phyloP scores from a whole-genome alignment of 2,329 filamentous ascomycete species.

The Ascochyta koolunga region DNA sequence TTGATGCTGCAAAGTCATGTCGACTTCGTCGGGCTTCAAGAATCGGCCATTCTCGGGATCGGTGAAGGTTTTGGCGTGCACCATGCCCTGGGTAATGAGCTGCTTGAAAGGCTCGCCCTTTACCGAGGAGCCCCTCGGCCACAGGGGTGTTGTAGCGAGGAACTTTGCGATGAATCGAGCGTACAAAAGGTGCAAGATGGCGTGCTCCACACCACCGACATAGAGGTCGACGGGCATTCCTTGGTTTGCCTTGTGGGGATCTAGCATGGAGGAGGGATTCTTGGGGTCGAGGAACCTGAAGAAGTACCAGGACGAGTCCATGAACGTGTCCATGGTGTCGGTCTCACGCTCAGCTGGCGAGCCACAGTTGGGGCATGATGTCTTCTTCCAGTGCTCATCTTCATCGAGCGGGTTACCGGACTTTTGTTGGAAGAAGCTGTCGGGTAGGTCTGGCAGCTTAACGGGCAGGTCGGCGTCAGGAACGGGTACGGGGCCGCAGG shows the following conservation, averaged over 20 bases:
- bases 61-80: constrained; percentile 82
- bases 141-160: constrained; percentile 63
- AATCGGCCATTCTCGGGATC: constrained; percentile 78
- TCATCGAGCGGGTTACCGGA: constrained; percentile 78
- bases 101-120: constrained; percentile 77
- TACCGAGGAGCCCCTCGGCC: constrained; percentile 43
- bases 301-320: constrained; percentile 95
- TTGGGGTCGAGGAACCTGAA: constrained; percentile 77
- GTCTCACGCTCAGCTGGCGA: constrained; percentile 78
- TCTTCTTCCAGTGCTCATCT: constrained; percentile 75
- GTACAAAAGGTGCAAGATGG: constrained; percentile 87
- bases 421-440: constrained; percentile 71
- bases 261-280: constrained; percentile 68
- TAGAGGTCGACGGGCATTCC: constrained; percentile 84
- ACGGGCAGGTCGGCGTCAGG: constrained; percentile 79
- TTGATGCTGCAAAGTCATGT: constrained; percentile 66
- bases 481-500: constrained; percentile 80
- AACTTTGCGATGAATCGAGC: constrained; percentile 92
- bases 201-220: constrained; percentile 87
- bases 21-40: constrained; percentile 76
- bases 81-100: constrained; percentile 91
- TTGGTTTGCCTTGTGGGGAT: constrained; percentile 60
- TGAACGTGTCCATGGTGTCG: constrained; percentile 96
- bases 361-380: constrained; percentile 74
- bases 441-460: constrained; percentile 70